phyloP scores from a whole-genome alignment of 2,329 filamentous ascomycete genomes.

The Lomentospora prolificans region DNA sequence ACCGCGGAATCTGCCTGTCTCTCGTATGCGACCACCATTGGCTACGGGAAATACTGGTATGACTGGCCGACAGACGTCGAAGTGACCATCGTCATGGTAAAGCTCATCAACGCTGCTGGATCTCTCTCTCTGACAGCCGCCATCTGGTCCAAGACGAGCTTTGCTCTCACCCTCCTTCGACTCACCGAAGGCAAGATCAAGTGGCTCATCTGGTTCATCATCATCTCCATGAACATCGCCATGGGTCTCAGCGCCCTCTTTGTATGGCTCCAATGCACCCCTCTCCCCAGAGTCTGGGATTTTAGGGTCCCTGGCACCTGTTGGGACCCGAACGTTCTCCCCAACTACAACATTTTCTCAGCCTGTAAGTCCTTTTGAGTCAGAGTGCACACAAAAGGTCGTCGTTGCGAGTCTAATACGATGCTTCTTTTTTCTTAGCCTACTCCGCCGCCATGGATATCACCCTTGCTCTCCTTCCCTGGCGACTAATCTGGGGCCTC shows the following conservation, averaged over 20 bases:
- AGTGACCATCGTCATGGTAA: conserved; percentile 1
- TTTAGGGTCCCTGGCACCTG: conserved; percentile 17
- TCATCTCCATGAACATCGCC: conserved; percentile 16
- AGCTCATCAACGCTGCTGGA: conserved; percentile 13
- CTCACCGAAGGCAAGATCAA: conserved; percentile 14
- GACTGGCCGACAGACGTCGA: conserved; percentile 7
- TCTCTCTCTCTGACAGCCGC: conserved; percentile 18
- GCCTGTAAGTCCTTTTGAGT: conserved; percentile 9
- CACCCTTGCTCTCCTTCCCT: conserved; percentile 28
- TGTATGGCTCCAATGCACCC: conserved; percentile 15
- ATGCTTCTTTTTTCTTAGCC: conserved; percentile 11
- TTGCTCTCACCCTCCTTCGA: conserved; percentile 20
- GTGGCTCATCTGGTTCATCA: conserved; percentile 17
- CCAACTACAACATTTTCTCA: conserved; percentile 13
- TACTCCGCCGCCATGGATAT: conserved; percentile 30
- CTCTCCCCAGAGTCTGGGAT: conserved; percentile 16
- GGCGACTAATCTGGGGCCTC: conserved; percentile 29
- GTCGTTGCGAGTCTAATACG: conserved; percentile 6
- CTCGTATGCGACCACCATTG: conserved; percentile 8
- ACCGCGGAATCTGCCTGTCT: conserved; percentile 9
- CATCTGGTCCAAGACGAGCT: conserved; percentile 21
- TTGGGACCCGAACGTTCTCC: conserved; percentile 14
- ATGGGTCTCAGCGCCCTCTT: conserved; percentile 15
- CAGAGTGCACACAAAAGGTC: not conserved
- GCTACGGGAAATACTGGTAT: conserved; percentile 13